Percentiles rank a stretch among this genome's conserved stretches.
Conservation (phyloP, 805 yeast genomes). For the Tetrapisispora taiwanensis region DNA sequence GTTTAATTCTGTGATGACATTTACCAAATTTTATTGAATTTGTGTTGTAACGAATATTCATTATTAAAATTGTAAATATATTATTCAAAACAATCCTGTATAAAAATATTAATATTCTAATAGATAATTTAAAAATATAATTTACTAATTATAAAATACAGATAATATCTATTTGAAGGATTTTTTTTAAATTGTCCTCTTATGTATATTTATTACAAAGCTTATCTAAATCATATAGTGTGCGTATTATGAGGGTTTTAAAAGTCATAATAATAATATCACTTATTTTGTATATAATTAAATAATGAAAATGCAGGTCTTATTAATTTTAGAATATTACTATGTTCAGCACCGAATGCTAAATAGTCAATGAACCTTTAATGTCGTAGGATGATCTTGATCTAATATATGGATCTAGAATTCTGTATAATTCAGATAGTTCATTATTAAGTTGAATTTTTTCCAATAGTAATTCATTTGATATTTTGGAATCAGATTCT, state of each 20-base stretch:
- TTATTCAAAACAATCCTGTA: too few species aligned
- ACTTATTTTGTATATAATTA: too few species aligned
- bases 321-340: too few species aligned
- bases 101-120: too few species aligned
- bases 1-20: slow-evolving; percentile 26
- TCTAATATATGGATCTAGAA: slow-evolving; percentile 73
- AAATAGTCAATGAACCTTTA: slow-evolving; percentile 39
- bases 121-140: background rate
- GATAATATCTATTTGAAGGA: background rate
- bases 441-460: slow-evolving; percentile 43
- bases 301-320: too few species aligned
- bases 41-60: too few species aligned
- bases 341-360: background rate
- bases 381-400: slow-evolving; percentile 73
- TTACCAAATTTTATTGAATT: too few species aligned
- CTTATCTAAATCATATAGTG: too few species aligned
- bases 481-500: slow-evolving; percentile 38
- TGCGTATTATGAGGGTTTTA: too few species aligned
- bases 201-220: background rate
- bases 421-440: slow-evolving; percentile 53
- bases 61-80: too few species aligned
- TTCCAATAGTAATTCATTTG: slow-evolving; percentile 40
- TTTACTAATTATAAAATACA: background rate
- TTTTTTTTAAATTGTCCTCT: background rate
- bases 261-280: too few species aligned